A percentile compares a stretch with the other conserved stretches of the same genome.
Evolutionary conservation across 1,284 basidiomycete species (phyloP).

Genomic region (Marasmius fiardii): DNA sequence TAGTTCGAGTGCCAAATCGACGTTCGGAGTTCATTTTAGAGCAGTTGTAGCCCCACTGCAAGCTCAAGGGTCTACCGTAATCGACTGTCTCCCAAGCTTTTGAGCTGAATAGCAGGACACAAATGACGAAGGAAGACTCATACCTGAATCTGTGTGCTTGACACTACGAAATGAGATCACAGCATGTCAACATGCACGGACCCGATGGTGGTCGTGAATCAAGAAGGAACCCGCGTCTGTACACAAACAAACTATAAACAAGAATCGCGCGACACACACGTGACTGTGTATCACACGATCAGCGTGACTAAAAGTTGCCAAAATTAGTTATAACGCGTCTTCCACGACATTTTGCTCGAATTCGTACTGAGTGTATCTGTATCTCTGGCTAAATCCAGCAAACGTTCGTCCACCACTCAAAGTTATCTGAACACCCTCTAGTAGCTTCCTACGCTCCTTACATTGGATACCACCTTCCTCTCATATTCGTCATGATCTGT

Average conservation of each 20-base stretch:
- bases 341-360: not conserved
- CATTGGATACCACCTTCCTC: not conserved
- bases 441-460: not conserved
- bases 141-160: not conserved
- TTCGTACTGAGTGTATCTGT: too few species aligned
- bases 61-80: too few species aligned
- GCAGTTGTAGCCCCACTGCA: not conserved
- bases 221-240: constrained; percentile 11
- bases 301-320: too few species aligned
- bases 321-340: too few species aligned
- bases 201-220: not conserved
- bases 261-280: not conserved
- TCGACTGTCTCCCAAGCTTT: not conserved
- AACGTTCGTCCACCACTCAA: not conserved
- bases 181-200: not conserved
- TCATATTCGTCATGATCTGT: not conserved
- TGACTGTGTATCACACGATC: not conserved
- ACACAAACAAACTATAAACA: constrained; percentile 1
- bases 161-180: not conserved
- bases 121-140: not conserved
- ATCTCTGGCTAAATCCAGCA: too few species aligned
- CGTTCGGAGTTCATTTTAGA: not conserved
- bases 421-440: not conserved
- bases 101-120: not conserved
- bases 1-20: not conserved